phyloP scores from a whole-genome alignment of 106 monocot genomes.

The Narthecium ossifragum region DNA sequence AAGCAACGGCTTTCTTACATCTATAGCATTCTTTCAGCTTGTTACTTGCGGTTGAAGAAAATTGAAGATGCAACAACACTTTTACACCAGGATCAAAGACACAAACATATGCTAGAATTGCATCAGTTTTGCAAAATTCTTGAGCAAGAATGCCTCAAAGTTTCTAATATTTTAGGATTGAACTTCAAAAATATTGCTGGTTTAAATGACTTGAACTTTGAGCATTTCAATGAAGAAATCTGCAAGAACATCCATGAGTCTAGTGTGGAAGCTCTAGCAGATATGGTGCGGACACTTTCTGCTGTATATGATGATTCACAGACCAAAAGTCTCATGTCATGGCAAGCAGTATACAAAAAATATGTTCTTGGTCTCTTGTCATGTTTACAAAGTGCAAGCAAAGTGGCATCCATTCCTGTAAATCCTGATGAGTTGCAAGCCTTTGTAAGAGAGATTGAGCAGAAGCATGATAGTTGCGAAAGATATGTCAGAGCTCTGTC shows the following conservation, averaged over 20 bases:
- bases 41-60: slow-evolving; percentile 41
- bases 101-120: slow-evolving; percentile 49
- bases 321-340: slow-evolving; percentile 50
- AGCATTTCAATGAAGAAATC: slow-evolving; percentile 72
- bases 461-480: slow-evolving; percentile 54
- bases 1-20: slow-evolving; percentile 79
- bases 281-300: slow-evolving; percentile 48
- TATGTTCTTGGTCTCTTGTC: slow-evolving; percentile 40
- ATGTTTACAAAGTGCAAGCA: slow-evolving; percentile 40
- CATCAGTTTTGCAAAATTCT: slow-evolving; percentile 69
- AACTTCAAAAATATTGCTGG: slow-evolving; percentile 84
- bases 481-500: slow-evolving; percentile 49
- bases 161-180: slow-evolving; percentile 57
- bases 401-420: slow-evolving; percentile 14
- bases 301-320: slow-evolving; percentile 41
- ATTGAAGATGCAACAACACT: slow-evolving; percentile 23
- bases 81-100: slow-evolving; percentile 13
- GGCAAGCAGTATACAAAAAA: slow-evolving; percentile 70
- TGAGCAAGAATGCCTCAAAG: slow-evolving; percentile 70
- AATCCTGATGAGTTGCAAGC: slow-evolving; percentile 36
- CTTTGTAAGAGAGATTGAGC: slow-evolving; percentile 42
- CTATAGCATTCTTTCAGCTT: slow-evolving; percentile 73
- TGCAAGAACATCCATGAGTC: slow-evolving; percentile 51
- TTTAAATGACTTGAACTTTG: slow-evolving; percentile 71
- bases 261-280: slow-evolving; percentile 67